A percentile compares a stretch with the other conserved stretches of the same genome.
Evolutionary conservation across 192 early-diverging fungal genomes (phyloP).

Genomic region (Thamnidium elegans): DNA sequence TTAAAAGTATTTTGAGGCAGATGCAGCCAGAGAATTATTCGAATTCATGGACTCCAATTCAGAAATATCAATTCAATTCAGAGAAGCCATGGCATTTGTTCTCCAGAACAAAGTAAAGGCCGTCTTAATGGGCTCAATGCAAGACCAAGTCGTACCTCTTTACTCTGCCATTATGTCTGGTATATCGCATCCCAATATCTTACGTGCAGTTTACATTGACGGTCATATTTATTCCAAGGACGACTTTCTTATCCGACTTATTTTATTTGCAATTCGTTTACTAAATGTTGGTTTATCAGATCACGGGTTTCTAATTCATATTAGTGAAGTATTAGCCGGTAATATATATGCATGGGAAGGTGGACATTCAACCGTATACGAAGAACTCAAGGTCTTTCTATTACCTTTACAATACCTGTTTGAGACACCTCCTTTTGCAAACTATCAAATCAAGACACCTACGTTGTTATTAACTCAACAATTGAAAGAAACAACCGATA

Average conservation of each 20-base stretch:
- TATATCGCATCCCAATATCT: conserved; percentile 74
- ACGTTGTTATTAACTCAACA: conserved; percentile 2
- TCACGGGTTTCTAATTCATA: conserved; percentile 80
- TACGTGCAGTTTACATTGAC: conserved; percentile 90
- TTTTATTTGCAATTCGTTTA: conserved; percentile 83
- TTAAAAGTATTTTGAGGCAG: conserved; percentile 75
- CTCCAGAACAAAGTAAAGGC: conserved; percentile 69
- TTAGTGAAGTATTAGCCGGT: conserved; percentile 84
- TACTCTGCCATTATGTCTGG: conserved; percentile 73
- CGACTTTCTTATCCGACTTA: conserved; percentile 84
- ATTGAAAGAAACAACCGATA: neutral
- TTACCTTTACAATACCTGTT: conserved; percentile 50
- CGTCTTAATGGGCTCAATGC: conserved; percentile 81
- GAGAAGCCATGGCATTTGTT: conserved; percentile 63
- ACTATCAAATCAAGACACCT: conserved; percentile 9
- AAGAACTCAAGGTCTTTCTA: conserved; percentile 83
- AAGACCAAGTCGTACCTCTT: conserved; percentile 95
- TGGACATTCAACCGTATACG: conserved; percentile 94
- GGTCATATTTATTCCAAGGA: conserved; percentile 72
- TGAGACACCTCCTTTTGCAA: conserved; percentile 42
- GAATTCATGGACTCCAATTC: conserved; percentile 85
- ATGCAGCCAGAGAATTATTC: conserved; percentile 90
- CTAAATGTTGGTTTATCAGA: conserved; percentile 88
- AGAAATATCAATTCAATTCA: conserved; percentile 65
- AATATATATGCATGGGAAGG: conserved; percentile 81